Evolutionary conservation across 2,329 filamentous ascomycete genomes (phyloP).

Genomic region (Calonectria fujianensis): DNA sequence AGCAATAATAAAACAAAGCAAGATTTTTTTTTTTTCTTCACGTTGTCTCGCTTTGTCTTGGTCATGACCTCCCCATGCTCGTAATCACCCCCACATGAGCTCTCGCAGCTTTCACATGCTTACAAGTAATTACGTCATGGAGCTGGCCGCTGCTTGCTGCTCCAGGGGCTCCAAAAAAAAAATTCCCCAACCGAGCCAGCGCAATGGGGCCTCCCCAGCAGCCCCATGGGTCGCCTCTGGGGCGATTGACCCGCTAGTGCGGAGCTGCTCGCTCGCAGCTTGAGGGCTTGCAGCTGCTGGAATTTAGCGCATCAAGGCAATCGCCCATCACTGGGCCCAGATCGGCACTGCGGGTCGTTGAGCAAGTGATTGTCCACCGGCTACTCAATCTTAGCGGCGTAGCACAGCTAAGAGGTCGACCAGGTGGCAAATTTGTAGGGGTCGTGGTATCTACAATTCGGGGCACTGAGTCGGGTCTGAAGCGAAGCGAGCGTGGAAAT

Average conservation of each 20-base stretch:
- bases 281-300: slow-evolving; percentile 31
- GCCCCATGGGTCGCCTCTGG: slow-evolving; percentile 2
- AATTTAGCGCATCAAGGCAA: slow-evolving; percentile 25
- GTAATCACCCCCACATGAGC: slow-evolving; percentile 34
- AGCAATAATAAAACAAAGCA: background rate
- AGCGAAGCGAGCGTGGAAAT: slow-evolving; percentile 14
- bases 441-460: too few relatives aligned
- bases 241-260: slow-evolving; percentile 22
- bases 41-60: slow-evolving; percentile 12
- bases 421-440: background rate
- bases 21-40: background rate
- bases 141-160: slow-evolving; percentile 12
- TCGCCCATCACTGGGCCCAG: slow-evolving; percentile 8
- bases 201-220: background rate
- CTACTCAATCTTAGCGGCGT: background rate
- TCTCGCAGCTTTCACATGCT: slow-evolving; percentile 39
- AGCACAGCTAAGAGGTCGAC: background rate
- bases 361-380: background rate
- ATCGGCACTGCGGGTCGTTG: slow-evolving; percentile 8
- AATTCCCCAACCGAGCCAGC: slow-evolving; percentile 10
- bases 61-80: slow-evolving; percentile 30
- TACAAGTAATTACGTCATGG: slow-evolving; percentile 40
- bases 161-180: slow-evolving; percentile 25
- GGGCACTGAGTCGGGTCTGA: background rate
- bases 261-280: slow-evolving; percentile 14